A percentile compares a stretch with the other conserved stretches of the same genome.
Evolutionary conservation across 176 grass and related monocot genomes (phyloP).

Genomic region (Rhipidocladum racemiflorum): DNA sequence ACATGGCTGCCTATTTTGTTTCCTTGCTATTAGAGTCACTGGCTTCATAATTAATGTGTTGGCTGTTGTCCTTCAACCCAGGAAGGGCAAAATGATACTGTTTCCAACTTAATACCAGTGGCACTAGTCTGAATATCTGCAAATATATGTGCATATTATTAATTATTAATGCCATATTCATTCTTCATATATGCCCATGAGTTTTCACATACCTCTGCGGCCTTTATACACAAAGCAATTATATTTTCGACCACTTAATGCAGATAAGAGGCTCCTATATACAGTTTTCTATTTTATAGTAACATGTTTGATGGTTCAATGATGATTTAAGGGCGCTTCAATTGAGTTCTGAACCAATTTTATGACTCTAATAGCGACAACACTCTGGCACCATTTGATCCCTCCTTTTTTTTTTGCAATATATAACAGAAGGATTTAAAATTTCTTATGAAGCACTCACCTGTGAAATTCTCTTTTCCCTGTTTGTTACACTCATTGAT

Average conservation of each 20-base stretch:
- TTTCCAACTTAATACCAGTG: constrained; percentile 1
- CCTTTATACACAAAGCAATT: background rate
- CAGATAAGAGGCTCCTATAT: background rate
- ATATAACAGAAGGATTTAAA: constrained; percentile 10
- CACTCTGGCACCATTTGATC: background rate
- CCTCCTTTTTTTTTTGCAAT: background rate
- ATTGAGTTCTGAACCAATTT: background rate
- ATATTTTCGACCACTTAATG: background rate
- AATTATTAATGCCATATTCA: background rate
- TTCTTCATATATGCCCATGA: background rate
- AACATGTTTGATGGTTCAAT: background rate
- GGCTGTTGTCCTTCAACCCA: background rate
- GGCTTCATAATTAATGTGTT: constrained; percentile 14
- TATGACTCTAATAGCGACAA: background rate
- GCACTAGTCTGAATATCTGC: background rate
- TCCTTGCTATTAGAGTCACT: constrained; percentile 6
- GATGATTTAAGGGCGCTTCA: background rate
- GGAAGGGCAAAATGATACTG: constrained; percentile 5
- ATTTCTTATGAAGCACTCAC: background rate
- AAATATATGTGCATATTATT: background rate
- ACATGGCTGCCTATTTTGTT: constrained; percentile 13
- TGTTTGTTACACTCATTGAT: background rate
- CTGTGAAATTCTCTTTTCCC: background rate
- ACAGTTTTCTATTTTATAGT: background rate
- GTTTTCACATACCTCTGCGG: background rate